Conservation (phyloP, 1,139 yeast species). For the Pneumocystis sp. region DNA sequence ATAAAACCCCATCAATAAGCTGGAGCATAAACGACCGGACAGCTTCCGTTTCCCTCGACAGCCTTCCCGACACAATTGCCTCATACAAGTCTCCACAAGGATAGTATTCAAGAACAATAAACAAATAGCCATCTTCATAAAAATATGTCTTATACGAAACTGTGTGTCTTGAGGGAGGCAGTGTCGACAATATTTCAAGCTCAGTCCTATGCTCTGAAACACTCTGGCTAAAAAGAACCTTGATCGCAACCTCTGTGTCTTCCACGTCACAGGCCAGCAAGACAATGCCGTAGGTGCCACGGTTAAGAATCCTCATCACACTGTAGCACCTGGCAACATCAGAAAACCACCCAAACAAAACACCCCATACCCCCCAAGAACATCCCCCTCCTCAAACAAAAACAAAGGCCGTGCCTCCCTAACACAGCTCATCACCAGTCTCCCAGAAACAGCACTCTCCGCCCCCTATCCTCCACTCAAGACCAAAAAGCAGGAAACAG, state of each 20-base stretch:
- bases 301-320: conserved; percentile 65
- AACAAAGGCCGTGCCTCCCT: background rate
- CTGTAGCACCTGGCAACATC: conserved; percentile 33
- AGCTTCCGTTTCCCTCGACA: conserved; percentile 51
- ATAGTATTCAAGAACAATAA: conserved; percentile 73
- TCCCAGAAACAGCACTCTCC: background rate
- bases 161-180: conserved; percentile 39
- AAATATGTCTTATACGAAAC: conserved; percentile 60
- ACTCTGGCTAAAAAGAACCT: conserved; percentile 5
- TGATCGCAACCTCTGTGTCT: conserved; percentile 5
- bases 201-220: conserved; percentile 3
- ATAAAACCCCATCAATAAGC: conserved; percentile 59
- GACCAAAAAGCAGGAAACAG: background rate
- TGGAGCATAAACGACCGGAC: conserved; percentile 64
- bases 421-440: background rate
- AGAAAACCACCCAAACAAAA: background rate
- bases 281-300: conserved; percentile 88
- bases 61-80: conserved; percentile 67
- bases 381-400: background rate
- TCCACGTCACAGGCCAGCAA: conserved; percentile 62
- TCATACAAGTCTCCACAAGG: conserved; percentile 88
- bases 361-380: background rate
- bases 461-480: background rate
- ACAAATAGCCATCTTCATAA: conserved; percentile 37
- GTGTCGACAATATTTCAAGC: conserved; percentile 6